Evolutionary conservation across 768 basidiomycete species (phyloP), one percentile per base, ranked within the genome.

Genomic region (Russula earlei): DNA sequence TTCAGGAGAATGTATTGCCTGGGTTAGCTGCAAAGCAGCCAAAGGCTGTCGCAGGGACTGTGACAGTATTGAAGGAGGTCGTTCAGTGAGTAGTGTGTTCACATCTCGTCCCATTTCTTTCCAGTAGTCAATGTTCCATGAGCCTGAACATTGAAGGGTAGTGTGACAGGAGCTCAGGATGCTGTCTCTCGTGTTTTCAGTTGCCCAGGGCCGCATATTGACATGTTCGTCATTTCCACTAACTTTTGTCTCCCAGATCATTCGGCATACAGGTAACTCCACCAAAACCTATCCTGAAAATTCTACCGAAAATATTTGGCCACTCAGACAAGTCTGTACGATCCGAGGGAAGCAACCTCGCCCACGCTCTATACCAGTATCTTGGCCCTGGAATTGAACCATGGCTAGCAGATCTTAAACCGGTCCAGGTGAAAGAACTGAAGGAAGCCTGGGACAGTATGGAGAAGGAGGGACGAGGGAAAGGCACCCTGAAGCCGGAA

Each of bases 311-410:
- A 73, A 91, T 98, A 47, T 99, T 98, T 55, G 82, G 83, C 4
- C 96, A 99, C 66, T 84, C 82, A 15, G 96, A 99, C 71, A 98
- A 98, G 72, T 86, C 82, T 25, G 96, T 99, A 50, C 87, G 96
- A 57, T 82, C 89, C 1, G 96, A 99, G 71, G 96, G 95, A 33
- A 82, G 82, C 0, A 74, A 77, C 27, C 82, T 99, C 19, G 76
- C 82, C 0, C 83, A 86, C 63, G 72, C 74, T 0, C 70, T 98
- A 7, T 95, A 98, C 74, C 85, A 88, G 56, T 92, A 83, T 67
- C 83, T 98, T 52, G 95, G 70, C 14, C 64, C 81, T 50, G 84
- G 82, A 0, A 85, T 99, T 58, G 85, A 92, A 52, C 80, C 90
- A 45, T 91, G 83, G 75, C 73, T 99, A 20, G 73, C 80, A 20